phyloP scores from a whole-genome alignment of 208 protist genomes.

The Crithidia bombi region DNA sequence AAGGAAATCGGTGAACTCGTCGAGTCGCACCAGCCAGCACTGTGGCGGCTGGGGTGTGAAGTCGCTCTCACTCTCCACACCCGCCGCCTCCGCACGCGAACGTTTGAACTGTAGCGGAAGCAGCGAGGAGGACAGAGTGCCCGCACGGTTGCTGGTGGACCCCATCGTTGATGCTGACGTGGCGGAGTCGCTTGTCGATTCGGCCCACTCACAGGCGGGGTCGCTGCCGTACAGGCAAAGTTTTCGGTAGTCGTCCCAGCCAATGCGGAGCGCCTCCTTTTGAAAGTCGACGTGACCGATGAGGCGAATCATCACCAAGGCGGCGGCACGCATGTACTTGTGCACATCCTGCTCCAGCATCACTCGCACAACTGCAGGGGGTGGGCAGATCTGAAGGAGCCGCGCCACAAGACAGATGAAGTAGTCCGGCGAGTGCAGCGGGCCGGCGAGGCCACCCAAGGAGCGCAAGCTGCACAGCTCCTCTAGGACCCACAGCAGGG shows the following conservation, averaged over 20 bases:
- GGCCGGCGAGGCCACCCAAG: slow-evolving; percentile 60
- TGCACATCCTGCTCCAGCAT: slow-evolving; percentile 82
- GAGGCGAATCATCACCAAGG: slow-evolving; percentile 69
- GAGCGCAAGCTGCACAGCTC: slow-evolving; percentile 51
- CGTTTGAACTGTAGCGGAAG: slow-evolving; percentile 28
- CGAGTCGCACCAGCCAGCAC: slow-evolving; percentile 57
- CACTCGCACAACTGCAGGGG: slow-evolving; percentile 51
- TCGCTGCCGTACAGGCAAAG: slow-evolving; percentile 66
- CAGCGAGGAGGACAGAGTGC: slow-evolving; percentile 26
- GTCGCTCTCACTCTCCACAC: neutral
- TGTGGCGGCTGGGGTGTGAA: slow-evolving; percentile 36
- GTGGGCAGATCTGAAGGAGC: slow-evolving; percentile 72
- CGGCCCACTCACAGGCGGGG: slow-evolving; percentile 32
- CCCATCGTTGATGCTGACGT: neutral
- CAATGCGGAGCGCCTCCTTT: slow-evolving; percentile 52
- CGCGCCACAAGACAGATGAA: slow-evolving; percentile 75
- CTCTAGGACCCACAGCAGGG: slow-evolving; percentile 72
- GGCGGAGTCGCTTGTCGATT: slow-evolving; percentile 4
- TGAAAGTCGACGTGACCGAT: slow-evolving; percentile 60
- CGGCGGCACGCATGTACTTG: slow-evolving; percentile 82
- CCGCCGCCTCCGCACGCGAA: slow-evolving; percentile 6
- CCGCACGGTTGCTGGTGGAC: neutral
- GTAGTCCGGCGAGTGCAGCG: slow-evolving; percentile 52
- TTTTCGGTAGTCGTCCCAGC: slow-evolving; percentile 80
- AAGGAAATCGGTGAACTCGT: slow-evolving; percentile 70